Evolutionary conservation across 140 eudicot species (phyloP), one percentile per base, ranked within the genome.

Genomic region (Oenanthe javanica): DNA sequence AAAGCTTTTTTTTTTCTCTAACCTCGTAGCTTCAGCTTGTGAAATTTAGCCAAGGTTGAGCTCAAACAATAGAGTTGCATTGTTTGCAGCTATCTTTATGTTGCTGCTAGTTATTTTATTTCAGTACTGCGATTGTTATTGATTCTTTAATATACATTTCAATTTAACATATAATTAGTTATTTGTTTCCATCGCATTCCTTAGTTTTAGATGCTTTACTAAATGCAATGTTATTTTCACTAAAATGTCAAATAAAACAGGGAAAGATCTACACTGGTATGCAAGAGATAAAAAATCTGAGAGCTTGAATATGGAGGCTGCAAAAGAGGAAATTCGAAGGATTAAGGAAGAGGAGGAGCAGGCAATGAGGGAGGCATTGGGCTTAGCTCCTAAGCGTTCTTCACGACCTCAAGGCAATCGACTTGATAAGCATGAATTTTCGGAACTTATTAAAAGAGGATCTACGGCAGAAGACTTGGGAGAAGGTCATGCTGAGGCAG

Each of bases 391-490:
- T 42, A 95, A 95, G 80, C 97, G 97, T 59, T 77, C 97, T 51
- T 14, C 85, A 47, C 87, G 85, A 49, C 87, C 98, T 43, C 96
- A 92, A 82, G 93, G 88, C 45, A 92, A 83, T 84, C 90, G 88
- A 42, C 90, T 95, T 9, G 99, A 95, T 86, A 91, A 95, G 85
- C 99, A 95, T 63, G 99, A 95, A 84, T 91, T 85, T 81, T 89
- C 97, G 38, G 99, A 95, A 84, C 98, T 95, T 45, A 89, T 95
- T 66, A 95, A 95, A 83, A 86, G 97, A 46, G 97, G 97, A 9
- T 92, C 98, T 74, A 95, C 99, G 51, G 99, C 99, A 59, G 99
- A 95, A 84, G 99, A 95, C 83, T 80, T 95, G 87, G 99, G 99
- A 59, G 99, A 92, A 49, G 99, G 99, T 72, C 98, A 95, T 86